Evolutionary conservation across 768 basidiomycete species (phyloP).

Genomic region (Phanerochaete sordida): DNA sequence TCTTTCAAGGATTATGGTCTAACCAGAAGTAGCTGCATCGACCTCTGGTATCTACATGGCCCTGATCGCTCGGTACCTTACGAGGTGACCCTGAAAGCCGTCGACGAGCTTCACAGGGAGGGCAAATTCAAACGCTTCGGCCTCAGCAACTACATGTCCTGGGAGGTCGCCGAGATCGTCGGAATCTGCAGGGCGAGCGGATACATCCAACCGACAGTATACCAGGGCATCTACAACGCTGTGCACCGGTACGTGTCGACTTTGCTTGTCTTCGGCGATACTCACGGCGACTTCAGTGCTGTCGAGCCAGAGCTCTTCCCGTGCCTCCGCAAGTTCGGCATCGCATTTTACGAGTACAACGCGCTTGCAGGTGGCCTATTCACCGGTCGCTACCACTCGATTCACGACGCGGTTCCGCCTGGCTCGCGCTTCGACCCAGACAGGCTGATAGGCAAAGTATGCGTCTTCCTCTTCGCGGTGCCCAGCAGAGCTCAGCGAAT

Average conservation of each 20-base stretch:
- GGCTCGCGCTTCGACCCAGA: constrained; percentile 59
- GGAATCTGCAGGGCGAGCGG: constrained; percentile 38
- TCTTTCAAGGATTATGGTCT: constrained; percentile 17
- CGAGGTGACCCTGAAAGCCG: constrained; percentile 42
- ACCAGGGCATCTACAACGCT: constrained; percentile 46
- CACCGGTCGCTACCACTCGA: constrained; percentile 35
- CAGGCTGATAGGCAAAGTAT: constrained; percentile 43
- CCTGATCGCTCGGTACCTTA: constrained; percentile 42
- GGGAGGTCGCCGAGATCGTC: constrained; percentile 45
- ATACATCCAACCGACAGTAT: constrained; percentile 46
- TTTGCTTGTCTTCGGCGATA: no score
- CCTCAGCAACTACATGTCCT: constrained; percentile 41
- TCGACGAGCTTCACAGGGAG: constrained; percentile 47
- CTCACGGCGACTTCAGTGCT: constrained; percentile 20
- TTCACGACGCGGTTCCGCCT: constrained; percentile 38
- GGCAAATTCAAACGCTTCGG: constrained; percentile 49
- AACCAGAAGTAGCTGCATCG: constrained; percentile 22
- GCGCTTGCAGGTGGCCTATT: constrained; percentile 36
- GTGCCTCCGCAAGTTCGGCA: constrained; percentile 37
- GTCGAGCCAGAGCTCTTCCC: constrained; percentile 41
- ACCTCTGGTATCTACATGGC: constrained; percentile 48
- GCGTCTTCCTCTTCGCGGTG: no score
- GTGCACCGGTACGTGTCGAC: constrained; percentile 29
- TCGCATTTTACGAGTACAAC: constrained; percentile 39
- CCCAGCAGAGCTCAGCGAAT: no score